A percentile compares a stretch with the other conserved stretches of the same genome.
These are phyloP conservation scores for Diatrype stigma DNA, from an alignment of 2,329 filamentous ascomycete species.

Conservation along the genomic window DNA sequence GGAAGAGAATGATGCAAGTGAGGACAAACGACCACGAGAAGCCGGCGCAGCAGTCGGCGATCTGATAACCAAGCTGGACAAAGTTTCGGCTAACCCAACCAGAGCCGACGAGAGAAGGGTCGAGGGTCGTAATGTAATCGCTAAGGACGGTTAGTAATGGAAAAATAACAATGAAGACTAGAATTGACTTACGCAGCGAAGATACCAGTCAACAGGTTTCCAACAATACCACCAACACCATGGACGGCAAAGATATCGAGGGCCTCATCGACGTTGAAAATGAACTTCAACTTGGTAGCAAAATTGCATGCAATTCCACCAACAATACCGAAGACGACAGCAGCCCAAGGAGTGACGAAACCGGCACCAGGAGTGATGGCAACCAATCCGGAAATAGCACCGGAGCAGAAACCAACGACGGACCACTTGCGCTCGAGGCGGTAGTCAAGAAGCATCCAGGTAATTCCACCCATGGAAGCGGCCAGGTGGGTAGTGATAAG, in stretches of 20 bases:
- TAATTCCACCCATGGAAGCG: slow-evolving; percentile 74
- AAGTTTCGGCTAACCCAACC: slow-evolving; percentile 71
- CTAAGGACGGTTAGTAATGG: slow-evolving; percentile 28
- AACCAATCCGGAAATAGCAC: slow-evolving; percentile 80
- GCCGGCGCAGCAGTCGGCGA: slow-evolving; percentile 62
- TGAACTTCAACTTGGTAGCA: slow-evolving; percentile 75
- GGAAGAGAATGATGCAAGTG: slow-evolving; percentile 65
- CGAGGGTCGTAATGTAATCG: slow-evolving; percentile 68
- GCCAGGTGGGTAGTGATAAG: slow-evolving; percentile 84
- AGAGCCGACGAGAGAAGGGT: slow-evolving; percentile 58
- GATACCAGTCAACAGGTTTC: slow-evolving; percentile 73
- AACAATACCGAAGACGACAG: slow-evolving; percentile 54
- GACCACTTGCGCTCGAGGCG: slow-evolving; percentile 91
- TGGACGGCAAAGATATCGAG: slow-evolving; percentile 92
- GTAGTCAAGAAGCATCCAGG: slow-evolving; percentile 84
- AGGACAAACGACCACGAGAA: slow-evolving; percentile 64
- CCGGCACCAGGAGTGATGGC: slow-evolving; percentile 82
- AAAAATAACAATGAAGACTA: neutral
- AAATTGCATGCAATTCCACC: slow-evolving; percentile 73
- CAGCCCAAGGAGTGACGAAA: slow-evolving; percentile 65
- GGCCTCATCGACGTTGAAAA: slow-evolving; percentile 75
- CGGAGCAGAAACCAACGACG: slow-evolving; percentile 89
- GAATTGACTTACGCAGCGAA: slow-evolving; percentile 59
- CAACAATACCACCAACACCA: slow-evolving; percentile 76
- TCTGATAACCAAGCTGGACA: slow-evolving; percentile 66